phyloP scores from a whole-genome alignment of 176 grass and related monocot species.

The Juncus inflexus region DNA sequence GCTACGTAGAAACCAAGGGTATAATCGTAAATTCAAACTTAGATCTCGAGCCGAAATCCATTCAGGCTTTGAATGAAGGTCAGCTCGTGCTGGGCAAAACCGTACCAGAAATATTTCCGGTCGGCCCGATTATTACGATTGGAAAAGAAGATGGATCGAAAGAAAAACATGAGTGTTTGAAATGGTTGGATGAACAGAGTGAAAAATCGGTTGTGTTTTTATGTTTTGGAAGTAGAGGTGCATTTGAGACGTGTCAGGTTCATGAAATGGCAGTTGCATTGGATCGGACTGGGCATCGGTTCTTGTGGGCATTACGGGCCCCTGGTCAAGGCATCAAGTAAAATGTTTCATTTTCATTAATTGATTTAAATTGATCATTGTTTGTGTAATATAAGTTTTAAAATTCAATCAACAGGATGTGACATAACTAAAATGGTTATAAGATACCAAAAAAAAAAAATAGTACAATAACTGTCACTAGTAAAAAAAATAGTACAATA shows the following conservation, averaged over 20 bases:
- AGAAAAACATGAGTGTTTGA: conserved; percentile 10
- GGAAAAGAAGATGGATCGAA: background rate
- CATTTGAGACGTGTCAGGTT: conserved; percentile 4
- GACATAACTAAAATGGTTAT: too few species aligned
- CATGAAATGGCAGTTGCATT: conserved; percentile 13
- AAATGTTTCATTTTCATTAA: background rate
- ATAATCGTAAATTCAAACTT: conserved; percentile 40
- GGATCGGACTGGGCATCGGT: conserved; percentile 1
- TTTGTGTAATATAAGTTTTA: background rate
- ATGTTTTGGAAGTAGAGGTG: conserved; percentile 14
- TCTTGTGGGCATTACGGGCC: conserved; percentile 20
- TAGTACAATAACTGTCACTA: too few species aligned
- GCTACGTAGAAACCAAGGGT: conserved; percentile 27
- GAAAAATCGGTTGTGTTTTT: conserved; percentile 13
- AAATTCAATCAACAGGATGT: background rate
- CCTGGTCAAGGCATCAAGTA: background rate
- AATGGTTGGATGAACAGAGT: conserved; percentile 6
- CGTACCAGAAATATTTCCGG: conserved; percentile 8
- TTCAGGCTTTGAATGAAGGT: conserved; percentile 19
- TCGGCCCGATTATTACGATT: conserved; percentile 21
- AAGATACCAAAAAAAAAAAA: too few species aligned
- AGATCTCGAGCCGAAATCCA: conserved; percentile 31
- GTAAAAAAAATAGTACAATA: too few species aligned
- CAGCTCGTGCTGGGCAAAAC: background rate
- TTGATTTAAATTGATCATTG: background rate